Base-by-base conservation (phyloP, 116 monocot species). In the Phalaenopsis hybrid region DNA sequence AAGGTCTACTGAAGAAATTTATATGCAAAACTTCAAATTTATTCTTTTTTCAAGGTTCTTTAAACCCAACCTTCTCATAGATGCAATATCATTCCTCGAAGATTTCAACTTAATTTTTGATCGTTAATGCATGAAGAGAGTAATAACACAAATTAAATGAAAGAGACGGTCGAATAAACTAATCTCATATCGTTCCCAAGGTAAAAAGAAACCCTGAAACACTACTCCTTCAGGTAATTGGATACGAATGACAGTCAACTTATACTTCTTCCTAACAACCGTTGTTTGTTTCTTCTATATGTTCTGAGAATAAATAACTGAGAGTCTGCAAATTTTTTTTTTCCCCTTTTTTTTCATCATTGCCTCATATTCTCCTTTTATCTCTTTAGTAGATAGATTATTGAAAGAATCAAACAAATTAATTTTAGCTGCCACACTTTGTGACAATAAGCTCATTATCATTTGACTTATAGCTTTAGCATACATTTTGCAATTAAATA, bases 151-250 rank as follows among this genome's bases (percentile, higher is more conserved):
- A 31, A 31, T 31, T 31, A 0, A 31, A 31, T 31, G 31, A 31
- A 31, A 31, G 31, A 31, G 31, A 31, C 31, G 0, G 0, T 31
- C 31, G 31, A 0, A 31, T 18, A 75, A 76, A 21, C 79, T 73
- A 79, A 94, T 94, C 97, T 97, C 85, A 77, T 97, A 97, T n/a
- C 88, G 82, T 80, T 98, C 98, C 78, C 81, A 86, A 52, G 98
- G 95, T 20, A 85, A 79, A 85, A 98, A 98, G 3, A 88, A 75
- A 51, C 89, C 97, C 72, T 98, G 95, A 16, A 98, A 91, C 78
- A 98, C 85, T 67, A 97, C 90, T 49, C 95, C 91, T 85, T 98
- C 97, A 25, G 95, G 95, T 81, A 98, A 98, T 69, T 98, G 97
- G 75, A 98, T 73, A 57, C 97, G 82, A 45, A 98, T 89, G 34